Base-by-base conservation (phyloP, 2,329 filamentous ascomycete species). In the Monosporascus sp. region DNA sequence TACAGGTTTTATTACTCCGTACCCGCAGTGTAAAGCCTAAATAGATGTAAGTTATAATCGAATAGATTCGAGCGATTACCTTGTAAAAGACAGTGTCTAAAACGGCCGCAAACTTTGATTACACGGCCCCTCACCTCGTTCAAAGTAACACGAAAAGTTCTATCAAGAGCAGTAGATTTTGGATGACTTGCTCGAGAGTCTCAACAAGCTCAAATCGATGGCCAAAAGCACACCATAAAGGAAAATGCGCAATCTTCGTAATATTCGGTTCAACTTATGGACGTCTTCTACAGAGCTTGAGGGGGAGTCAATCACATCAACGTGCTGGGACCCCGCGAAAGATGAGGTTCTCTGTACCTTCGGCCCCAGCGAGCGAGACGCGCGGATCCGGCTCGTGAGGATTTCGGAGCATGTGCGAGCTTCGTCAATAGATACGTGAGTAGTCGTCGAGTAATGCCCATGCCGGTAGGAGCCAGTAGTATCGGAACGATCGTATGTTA, bases 231-330 rank as follows among this genome's bases (percentile, higher is more conserved):
- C 24, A 51, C 40, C 49, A 38, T 45, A 20, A 9, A 20, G 17
- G 62, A 76, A 70, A 56, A 97, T 97, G 93, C 87, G 90, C 68
- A 97, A 97, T 72, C 80, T 97, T 63, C 87, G 84, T 72, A 91
- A 86, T 69, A 84, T 91, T 64, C 84, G 81, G 67, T 86, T 89
- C 68, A 80, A 81, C 62, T 77, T 82, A 68, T 86, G 86, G 74
- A 79, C 75, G 61, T 76, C 85, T 58, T 77, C 80, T 50, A 71
- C 78, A 58, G 78, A 82, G 31, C 53, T 58, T 47, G 47, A 61
- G 40, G 60, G 58, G 45, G 74, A 86, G 53, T 78, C 80, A 58
- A 77, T 94, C 64, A 87, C 89, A 51, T 87, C 91, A 31, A 84
- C 86, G 53, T 88, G 91, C 65, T 97, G 93, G 93, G 91, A 97